Percentiles rank a stretch among this genome's conserved stretches.
Conservation (phyloP, 306 rosid genomes). For the Acacia acuminata region DNA sequence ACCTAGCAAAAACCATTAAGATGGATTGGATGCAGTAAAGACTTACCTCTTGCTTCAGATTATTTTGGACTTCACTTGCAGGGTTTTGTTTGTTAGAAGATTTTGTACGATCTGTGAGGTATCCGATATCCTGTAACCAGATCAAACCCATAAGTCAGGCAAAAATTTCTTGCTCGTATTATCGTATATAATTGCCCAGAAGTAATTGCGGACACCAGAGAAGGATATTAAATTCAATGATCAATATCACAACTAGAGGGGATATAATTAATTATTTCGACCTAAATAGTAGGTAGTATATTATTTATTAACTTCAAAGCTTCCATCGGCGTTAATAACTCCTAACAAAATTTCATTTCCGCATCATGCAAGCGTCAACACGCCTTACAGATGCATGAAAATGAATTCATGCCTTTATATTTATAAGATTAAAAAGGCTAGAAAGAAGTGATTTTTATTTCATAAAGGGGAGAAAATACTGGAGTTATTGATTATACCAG, state of each 20-base stretch:
- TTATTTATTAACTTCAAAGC: not conserved
- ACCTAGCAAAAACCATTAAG: too few relatives aligned
- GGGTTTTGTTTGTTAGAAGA: constrained; percentile 53
- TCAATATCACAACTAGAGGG: constrained; percentile 28
- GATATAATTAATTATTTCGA: constrained; percentile 22
- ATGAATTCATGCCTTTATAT: not conserved
- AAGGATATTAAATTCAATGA: constrained; percentile 26
- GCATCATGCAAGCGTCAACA: not conserved
- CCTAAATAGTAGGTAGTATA: not conserved
- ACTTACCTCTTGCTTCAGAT: constrained; percentile 84
- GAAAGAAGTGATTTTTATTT: constrained; percentile 17
- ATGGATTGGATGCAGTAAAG: not conserved
- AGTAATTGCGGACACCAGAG: constrained; percentile 27
- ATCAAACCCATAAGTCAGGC: constrained; percentile 41
- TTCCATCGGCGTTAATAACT: constrained; percentile 13
- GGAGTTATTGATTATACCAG: constrained; percentile 56
- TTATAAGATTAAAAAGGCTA: not conserved
- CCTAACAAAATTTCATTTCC: not conserved
- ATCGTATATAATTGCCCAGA: not conserved
- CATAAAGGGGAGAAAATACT: not conserved
- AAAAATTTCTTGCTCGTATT: not conserved
- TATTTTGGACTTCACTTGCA: constrained; percentile 54
- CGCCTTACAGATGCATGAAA: constrained; percentile 11
- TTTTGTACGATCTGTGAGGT: constrained; percentile 47
- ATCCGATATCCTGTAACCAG: constrained; percentile 61